phyloP scores from a whole-genome alignment of 164 flowering plant species.

The Pachysandra terminalis region DNA sequence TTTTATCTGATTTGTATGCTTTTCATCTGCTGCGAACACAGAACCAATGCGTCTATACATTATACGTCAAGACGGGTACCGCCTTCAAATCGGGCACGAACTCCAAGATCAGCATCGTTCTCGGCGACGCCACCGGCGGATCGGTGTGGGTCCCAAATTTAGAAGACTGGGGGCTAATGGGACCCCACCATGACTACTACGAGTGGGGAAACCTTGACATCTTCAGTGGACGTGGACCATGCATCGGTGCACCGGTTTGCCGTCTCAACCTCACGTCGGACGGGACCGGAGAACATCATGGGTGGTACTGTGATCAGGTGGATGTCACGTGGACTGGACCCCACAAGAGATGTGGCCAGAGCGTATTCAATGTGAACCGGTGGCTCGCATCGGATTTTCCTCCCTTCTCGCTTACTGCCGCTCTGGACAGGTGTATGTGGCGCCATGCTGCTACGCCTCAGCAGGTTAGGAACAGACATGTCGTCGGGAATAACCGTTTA shows the following conservation, averaged over 20 bases:
- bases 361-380: slow-evolving; percentile 46
- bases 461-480: slow-evolving; percentile 3
- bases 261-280: slow-evolving; percentile 58
- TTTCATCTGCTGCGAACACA: too few relatives aligned
- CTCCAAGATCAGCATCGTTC: slow-evolving; percentile 40
- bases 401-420: slow-evolving; percentile 41
- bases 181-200: slow-evolving; percentile 45
- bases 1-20: too few relatives aligned
- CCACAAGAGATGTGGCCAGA: slow-evolving; percentile 37
- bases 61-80: slow-evolving; percentile 55
- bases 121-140: slow-evolving; percentile 29
- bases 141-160: slow-evolving; percentile 36
- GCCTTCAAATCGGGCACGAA: slow-evolving; percentile 53
- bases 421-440: slow-evolving; percentile 29
- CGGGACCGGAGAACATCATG: slow-evolving; percentile 52
- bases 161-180: slow-evolving; percentile 59
- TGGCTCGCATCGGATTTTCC: slow-evolving; percentile 57
- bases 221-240: slow-evolving; percentile 52
- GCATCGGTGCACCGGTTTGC: slow-evolving; percentile 49
- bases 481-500: neutral
- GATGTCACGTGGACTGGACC: slow-evolving; percentile 66
- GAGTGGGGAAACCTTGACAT: slow-evolving; percentile 62
- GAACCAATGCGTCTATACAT: slow-evolving; percentile 51
- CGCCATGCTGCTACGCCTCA: neutral
- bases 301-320: slow-evolving; percentile 63